phyloP scores from a whole-genome alignment of 2,329 filamentous ascomycete genomes.

The Stemphylium lycopersici region DNA sequence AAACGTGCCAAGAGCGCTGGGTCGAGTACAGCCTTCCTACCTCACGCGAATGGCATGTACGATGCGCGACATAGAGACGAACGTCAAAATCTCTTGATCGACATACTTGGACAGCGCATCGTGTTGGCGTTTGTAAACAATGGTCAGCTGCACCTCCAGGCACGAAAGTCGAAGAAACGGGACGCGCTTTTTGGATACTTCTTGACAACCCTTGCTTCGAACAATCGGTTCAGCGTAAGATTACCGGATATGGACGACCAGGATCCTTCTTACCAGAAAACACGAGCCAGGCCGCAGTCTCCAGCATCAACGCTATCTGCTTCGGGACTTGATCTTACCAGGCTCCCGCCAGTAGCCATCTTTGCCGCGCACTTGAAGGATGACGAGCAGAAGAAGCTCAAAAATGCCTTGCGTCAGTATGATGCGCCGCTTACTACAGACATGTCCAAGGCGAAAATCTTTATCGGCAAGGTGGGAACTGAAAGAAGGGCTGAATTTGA shows the following conservation, averaged over 20 bases:
- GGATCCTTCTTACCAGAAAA: conserved; percentile 27
- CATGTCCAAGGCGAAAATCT: conserved; percentile 71
- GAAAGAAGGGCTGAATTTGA: conserved; percentile 78
- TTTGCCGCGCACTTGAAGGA: conserved; percentile 71
- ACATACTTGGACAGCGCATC: neutral
- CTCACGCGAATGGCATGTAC: conserved; percentile 26
- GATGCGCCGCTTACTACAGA: conserved; percentile 71
- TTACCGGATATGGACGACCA: conserved; percentile 28
- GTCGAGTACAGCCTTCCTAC: conserved; percentile 1
- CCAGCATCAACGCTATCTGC: conserved; percentile 23
- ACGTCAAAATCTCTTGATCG: neutral
- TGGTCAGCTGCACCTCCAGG: conserved; percentile 21
- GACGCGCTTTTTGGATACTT: conserved; percentile 32
- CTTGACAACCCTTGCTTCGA: conserved; percentile 38
- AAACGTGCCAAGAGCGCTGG: conserved; percentile 8
- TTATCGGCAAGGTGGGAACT: conserved; percentile 75
- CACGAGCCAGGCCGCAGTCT: conserved; percentile 23
- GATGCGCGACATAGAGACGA: neutral
- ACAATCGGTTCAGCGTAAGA: conserved; percentile 27
- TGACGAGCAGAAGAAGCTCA: conserved; percentile 67
- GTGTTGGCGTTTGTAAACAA: conserved; percentile 17
- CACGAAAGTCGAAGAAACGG: conserved; percentile 21
- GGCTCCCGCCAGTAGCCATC: conserved; percentile 71
- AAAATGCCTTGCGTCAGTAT: conserved; percentile 64
- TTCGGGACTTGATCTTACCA: conserved; percentile 48